Base-by-base conservation (phyloP, 495 filamentous ascomycete species). In the Aspergillus cavernicola region DNA sequence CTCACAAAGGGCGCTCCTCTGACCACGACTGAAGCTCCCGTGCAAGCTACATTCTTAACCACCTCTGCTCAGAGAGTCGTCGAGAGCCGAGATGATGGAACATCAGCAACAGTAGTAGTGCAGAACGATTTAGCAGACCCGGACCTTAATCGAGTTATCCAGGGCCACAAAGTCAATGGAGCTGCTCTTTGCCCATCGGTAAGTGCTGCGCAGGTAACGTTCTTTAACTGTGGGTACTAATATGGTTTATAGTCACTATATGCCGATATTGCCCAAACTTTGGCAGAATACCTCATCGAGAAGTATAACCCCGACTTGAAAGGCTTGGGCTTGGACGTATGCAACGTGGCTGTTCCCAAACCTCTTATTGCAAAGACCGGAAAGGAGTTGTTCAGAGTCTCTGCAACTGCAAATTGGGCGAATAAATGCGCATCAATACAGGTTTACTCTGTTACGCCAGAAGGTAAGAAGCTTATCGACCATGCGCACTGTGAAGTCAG, bases 161-260 rank as follows among this genome's bases (percentile, higher is more conserved):
- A 78, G 20, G 87, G 87, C n/a, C 87, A 92, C 64, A 69, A 81
- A 47, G 86, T 90, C 57, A 89, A 92, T 59, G 84, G 83, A 9
- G 67, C 71, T 15, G 66, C 76, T 12, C 72, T 85, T 16, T 80
- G 75, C 39, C 74, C 82, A 43, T 75, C 82, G 10, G 75, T 77
- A 72, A 68, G 66, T 62, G 54, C n/a, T 20, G 19, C n/a, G 5
- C 15, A n/a, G 29, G 6, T 22, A 28, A 24, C 20, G 13, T 29
- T 7, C n/a, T 7, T 18, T 29, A 8, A 26, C 67, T 24, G 53
- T 35, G 13, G 7, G 31, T 55, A 32, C 55, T 64, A 26, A 64
- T 44, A 39, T 18, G 1, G 18, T 7, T 45, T 35, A 9, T 44
- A 78, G 68, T 81, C 85, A 2, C 67, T 91, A 1, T 90, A 89